A percentile compares a stretch with the other conserved stretches of the same genome.
Evolutionary conservation across 2,329 filamentous ascomycete genomes (phyloP).

Genomic region (Dryadomyces quercivorus): DNA sequence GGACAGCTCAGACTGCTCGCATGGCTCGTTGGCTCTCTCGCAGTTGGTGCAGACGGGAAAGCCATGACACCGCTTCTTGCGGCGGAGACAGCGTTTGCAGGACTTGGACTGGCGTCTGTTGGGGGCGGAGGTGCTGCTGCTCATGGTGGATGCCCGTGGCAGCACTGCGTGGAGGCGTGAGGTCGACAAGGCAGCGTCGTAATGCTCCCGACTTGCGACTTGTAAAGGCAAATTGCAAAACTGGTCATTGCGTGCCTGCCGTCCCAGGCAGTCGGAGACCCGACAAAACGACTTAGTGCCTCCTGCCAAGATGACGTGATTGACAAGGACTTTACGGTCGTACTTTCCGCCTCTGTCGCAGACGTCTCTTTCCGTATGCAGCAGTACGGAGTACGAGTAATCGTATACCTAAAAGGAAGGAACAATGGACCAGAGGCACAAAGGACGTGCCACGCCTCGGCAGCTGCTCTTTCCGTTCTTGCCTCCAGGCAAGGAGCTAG

Average conservation of each 20-base stretch:
- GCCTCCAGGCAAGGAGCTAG: too few relatives aligned
- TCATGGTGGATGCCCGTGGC: too few relatives aligned
- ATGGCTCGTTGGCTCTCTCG: slow-evolving; percentile 4
- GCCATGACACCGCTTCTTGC: slow-evolving; percentile 9
- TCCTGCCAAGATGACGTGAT: slow-evolving; percentile 1
- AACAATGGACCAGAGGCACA: too few relatives aligned
- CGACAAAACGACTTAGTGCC: neutral
- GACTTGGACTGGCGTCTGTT: slow-evolving; percentile 7
- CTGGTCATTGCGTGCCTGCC: neutral
- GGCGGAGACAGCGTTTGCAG: slow-evolving; percentile 7
- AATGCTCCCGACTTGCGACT: too few relatives aligned
- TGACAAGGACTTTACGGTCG: neutral
- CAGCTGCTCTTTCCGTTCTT: too few relatives aligned
- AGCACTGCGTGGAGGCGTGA: too few relatives aligned
- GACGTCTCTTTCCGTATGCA: neutral
- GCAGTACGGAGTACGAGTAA: neutral
- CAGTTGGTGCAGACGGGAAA: slow-evolving; percentile 8
- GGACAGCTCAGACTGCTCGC: slow-evolving; percentile 6
- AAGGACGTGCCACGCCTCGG: too few relatives aligned
- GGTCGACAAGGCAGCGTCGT: too few relatives aligned
- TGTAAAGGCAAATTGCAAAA: too few relatives aligned
- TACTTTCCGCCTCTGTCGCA: neutral
- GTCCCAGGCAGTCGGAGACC: neutral
- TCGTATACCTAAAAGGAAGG: too few relatives aligned
- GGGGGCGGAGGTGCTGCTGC: neutral